Evolutionary conservation across 768 basidiomycete species (phyloP), one percentile per base, ranked within the genome.

Genomic region (Boletus rubropictus): DNA sequence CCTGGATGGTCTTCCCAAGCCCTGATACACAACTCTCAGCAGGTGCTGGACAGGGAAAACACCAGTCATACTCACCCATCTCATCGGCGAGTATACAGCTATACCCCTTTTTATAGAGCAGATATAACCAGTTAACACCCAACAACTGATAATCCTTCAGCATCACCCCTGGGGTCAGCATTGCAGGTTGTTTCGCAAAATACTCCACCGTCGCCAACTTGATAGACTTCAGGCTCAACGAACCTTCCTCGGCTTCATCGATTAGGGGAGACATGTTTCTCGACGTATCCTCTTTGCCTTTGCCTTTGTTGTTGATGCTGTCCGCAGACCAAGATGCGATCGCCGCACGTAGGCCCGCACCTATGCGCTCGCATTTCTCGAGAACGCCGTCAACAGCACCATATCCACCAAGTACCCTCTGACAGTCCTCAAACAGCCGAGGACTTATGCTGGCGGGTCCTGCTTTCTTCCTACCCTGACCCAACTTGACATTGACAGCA

Each of bases 81-180:
- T 99, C 96, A 66, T 99, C 96, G 2, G 96, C 96, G 35, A 99
- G 77, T 61, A 99, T 98, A 66, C 95, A 97, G 53, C 91, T 94
- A 42, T 88, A 76, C 49, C 78, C 77, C 58, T 79, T 82, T 48
- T 74, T 76, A 66, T 92, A 93, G 42, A 98, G 71, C 18, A 98
- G 69, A 67, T 90, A 82, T 53, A 99, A 72, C 96, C 96, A 99
- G 64, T 98, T 99, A 44, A 99, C 77, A n/a, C 96, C 96, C 48
- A 97, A 75, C 49, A 98, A 72, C 67, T 99, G 95, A 65, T 99
- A 99, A 56, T 95, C 94, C 72, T 99, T 99, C 59, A 99, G 72
- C 58, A 72, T 74, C 49, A 94, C 82, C 38, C 76, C 78, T 25
- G 81, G 69, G 34, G 79, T 73, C 8, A 96, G 68, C 25, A 78